A percentile compares a stretch with the other conserved stretches of the same genome.
Conservation (phyloP, 768 basidiomycete species). For the Mycena galericulata region DNA sequence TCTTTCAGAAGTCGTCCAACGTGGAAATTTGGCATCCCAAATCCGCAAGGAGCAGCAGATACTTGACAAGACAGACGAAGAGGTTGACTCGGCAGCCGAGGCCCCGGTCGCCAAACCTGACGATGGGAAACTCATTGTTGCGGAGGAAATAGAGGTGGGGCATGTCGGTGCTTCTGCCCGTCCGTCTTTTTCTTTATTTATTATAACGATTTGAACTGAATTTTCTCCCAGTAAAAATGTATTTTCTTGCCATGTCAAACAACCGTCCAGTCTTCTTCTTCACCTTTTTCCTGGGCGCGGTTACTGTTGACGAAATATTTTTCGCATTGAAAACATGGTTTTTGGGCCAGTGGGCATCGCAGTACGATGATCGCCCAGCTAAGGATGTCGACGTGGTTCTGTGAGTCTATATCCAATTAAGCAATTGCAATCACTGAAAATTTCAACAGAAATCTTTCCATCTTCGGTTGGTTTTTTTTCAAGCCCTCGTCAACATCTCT, state of each 20-base stretch:
- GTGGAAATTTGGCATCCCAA: too few species aligned
- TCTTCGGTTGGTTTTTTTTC: neutral
- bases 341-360: constrained; percentile 39
- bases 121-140: constrained; percentile 58
- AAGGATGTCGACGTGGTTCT: too few species aligned
- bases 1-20: constrained; percentile 35
- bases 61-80: constrained; percentile 14
- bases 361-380: constrained; percentile 21
- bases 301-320: constrained; percentile 15
- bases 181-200: neutral
- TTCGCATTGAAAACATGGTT: constrained; percentile 37
- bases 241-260: constrained; percentile 29
- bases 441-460: constrained; percentile 32
- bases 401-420: too few species aligned
- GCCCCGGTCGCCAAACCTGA: neutral
- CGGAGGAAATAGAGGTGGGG: constrained; percentile 60
- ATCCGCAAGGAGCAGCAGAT: too few species aligned
- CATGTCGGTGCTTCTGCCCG: constrained; percentile 52
- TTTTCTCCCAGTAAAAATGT: constrained; percentile 36
- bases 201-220: too few species aligned
- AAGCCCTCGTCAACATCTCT: neutral
- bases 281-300: constrained; percentile 26
- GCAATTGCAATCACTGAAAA: neutral
- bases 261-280: constrained; percentile 37
- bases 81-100: constrained; percentile 24